Base-by-base conservation (phyloP, 495 filamentous ascomycete species). In the Aspergillus bertholletiae region DNA sequence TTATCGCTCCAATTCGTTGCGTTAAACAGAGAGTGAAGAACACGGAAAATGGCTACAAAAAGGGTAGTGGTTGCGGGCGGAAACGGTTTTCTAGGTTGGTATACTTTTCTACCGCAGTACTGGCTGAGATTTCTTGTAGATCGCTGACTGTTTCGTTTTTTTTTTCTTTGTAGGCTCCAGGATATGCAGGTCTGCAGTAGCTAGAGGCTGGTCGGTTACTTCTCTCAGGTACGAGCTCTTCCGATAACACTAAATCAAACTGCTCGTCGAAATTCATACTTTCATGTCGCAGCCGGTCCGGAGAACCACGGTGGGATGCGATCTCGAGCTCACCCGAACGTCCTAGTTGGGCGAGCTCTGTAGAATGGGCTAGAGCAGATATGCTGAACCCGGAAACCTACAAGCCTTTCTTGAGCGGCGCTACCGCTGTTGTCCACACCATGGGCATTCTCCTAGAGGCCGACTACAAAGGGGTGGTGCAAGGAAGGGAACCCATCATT, bases 371-470 rank as follows among this genome's bases (percentile, higher is more conserved):
- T 49, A 87, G 84, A 52, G 94, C 85, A 49, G 88, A 98, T 73
- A 85, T 97, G 57, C 79, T 98, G 48, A 80, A 86, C 30, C 94
- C 94, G 2, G 71, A 80, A 0, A 85, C 85, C 43, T 98, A 96
- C 73, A 81, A 80, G 21, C 69, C 84, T 2, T 79, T 88, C 26
- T 79, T 98, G 50, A 75, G 79, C 46, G 82, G 77, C 28, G 89
- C 92, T 41, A 84, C 88, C 64, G 90, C 84, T 27, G 91, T 97
- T 13, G 87, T 98, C 20, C 94, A 98, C 73, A 87, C 77, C 56
- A 89, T 96, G 85, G 94, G 94, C 7, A 97, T 98, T 49, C 78
- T 98, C n/a, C 80, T 98, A 12, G 94, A 98, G 73, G 92, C 93
- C 7, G 94, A 98, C 71, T 98, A 98, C 79, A 97, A 98, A 73